These are phyloP conservation scores for Coemansia guatemalensis DNA, from an alignment of 192 early-diverging fungal species.

Conservation along the genomic window DNA sequence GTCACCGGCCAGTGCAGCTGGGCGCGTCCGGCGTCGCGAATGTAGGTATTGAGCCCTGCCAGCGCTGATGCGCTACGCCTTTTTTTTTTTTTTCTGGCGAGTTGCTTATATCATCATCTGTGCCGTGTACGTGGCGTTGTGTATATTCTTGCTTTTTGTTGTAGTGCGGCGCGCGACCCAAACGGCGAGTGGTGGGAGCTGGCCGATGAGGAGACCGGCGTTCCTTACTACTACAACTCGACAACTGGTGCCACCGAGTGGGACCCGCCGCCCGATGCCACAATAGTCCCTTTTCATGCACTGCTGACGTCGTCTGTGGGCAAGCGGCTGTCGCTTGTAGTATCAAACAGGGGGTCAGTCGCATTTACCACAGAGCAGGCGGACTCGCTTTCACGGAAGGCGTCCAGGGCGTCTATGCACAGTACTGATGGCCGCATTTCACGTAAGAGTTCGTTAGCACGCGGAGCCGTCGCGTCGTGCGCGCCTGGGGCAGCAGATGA, in stretches of 20 bases:
- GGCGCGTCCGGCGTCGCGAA: slow-evolving; percentile 38
- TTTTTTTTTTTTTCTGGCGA: too few relatives aligned
- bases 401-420: slow-evolving; percentile 38
- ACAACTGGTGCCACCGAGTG: slow-evolving; percentile 86
- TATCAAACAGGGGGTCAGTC: slow-evolving; percentile 51
- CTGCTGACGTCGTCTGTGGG: slow-evolving; percentile 77
- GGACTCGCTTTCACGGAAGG: slow-evolving; percentile 32
- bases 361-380: slow-evolving; percentile 43
- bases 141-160: slow-evolving; percentile 2
- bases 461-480: neutral
- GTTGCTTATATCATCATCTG: slow-evolving; percentile 1
- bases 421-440: slow-evolving; percentile 35
- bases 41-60: slow-evolving; percentile 30
- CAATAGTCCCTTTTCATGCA: slow-evolving; percentile 70
- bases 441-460: slow-evolving; percentile 41
- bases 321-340: slow-evolving; percentile 68
- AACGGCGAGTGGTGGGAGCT: slow-evolving; percentile 97
- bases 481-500: neutral
- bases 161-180: slow-evolving; percentile 68
- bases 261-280: slow-evolving; percentile 70
- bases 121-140: neutral
- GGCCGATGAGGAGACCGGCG: slow-evolving; percentile 77
- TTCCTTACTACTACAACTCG: slow-evolving; percentile 94
- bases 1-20: slow-evolving; percentile 79
- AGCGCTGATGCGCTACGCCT: neutral